Evolutionary conservation across 1,139 yeast species (phyloP), one percentile per base, ranked within the genome.

Genomic region (Geotrichum fermentans): DNA sequence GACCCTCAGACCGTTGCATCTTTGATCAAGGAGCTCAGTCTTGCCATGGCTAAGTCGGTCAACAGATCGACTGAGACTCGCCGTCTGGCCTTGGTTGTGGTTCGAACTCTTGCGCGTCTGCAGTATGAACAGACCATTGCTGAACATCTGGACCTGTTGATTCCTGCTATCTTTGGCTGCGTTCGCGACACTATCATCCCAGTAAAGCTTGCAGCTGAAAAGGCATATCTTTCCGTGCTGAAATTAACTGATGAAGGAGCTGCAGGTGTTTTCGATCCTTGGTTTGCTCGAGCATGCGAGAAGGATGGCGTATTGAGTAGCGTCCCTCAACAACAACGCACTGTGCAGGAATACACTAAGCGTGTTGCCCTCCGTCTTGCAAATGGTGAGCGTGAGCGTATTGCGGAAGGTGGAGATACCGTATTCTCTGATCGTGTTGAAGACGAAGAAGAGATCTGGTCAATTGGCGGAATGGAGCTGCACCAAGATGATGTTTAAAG

Each of bases 151-250:
- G 80, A 82, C 57, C 52, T 70, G 1, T 59, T 92, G 49, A 88
- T 78, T 7, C 87, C 95, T 14, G 74, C 87, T 20, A 80, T 89
- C 1, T 92, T 92, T 64, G 72, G 82, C 0, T 83, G 95, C 64
- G 84, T 92, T 40, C 77, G 98, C 57, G 96, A 90, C 60, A 75
- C 82, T 14, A 73, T 86, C 42, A 87, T 92, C 60, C 97, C 98
- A 3, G 83, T 92, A 58, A 89, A 89, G 62, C 74, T 92, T 55
- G 97, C 97, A 0, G 96, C 96, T 3, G 98, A 92, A 66, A 88
- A 88, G 71, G 90, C 96, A 0, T 90, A 77, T 65, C 67, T 90
- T 59, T 79, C 89, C 1, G 67, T 88, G 18, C 82, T 89, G 65
- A 73, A 77, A 50, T 71, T 90, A 56, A 82, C 87, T 24, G 89